Evolutionary conservation across 2,329 filamentous ascomycete species (phyloP).

Genomic region (Colletotrichum sp.): DNA sequence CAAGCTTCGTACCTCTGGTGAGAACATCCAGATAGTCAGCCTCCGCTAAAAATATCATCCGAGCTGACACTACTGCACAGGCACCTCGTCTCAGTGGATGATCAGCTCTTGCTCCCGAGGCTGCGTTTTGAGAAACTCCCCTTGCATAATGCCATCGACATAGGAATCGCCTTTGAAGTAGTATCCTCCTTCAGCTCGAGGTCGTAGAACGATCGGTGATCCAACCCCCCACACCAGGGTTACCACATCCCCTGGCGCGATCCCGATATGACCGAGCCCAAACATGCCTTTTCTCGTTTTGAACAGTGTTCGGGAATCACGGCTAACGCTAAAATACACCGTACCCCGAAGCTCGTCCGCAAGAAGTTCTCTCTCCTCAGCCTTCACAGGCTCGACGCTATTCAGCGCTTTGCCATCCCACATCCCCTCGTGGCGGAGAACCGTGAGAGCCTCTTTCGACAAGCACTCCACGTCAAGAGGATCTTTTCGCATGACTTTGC

Average conservation of each 20-base stretch:
- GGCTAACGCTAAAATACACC: fast-evolving
- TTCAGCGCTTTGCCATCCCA: fast-evolving
- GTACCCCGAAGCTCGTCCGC: fast-evolving
- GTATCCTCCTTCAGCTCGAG: background rate
- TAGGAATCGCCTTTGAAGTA: background rate
- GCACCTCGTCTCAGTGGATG: background rate
- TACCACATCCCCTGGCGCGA: background rate
- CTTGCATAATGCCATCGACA: background rate
- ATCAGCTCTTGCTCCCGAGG: background rate
- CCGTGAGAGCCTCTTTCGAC: too few species aligned
- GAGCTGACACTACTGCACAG: background rate
- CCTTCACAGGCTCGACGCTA: background rate
- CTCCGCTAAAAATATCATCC: background rate
- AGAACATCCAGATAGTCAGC: background rate
- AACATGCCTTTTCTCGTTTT: background rate
- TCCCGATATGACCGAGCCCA: background rate
- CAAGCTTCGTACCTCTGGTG: background rate
- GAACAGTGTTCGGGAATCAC: fast-evolving
- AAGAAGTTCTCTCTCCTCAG: fast-evolving
- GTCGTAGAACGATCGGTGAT: background rate
- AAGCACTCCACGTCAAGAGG: background rate
- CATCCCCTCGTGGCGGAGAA: too few species aligned
- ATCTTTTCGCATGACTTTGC: background rate
- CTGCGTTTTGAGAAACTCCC: background rate
- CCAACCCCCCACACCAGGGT: background rate